These are phyloP conservation scores for Thielaviopsis musarum DNA, from an alignment of 2,329 filamentous ascomycete species.

Conservation along the genomic window DNA sequence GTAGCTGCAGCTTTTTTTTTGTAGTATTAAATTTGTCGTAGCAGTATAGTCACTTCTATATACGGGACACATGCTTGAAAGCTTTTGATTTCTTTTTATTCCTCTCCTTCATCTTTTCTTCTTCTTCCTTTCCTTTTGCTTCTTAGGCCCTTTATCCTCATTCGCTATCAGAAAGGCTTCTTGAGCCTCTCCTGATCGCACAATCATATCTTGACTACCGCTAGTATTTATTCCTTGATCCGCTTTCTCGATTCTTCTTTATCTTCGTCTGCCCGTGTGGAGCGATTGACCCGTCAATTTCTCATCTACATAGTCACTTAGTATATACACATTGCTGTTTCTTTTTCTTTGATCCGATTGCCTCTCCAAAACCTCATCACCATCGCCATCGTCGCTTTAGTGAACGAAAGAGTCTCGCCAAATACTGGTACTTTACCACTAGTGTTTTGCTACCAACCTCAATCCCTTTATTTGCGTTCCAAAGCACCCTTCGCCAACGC, in stretches of 20 bases:
- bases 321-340: background rate
- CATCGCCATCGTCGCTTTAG: background rate
- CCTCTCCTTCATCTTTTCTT: background rate
- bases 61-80: background rate
- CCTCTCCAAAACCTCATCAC: background rate
- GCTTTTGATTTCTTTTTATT: background rate
- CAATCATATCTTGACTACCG: background rate
- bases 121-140: background rate
- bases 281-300: background rate
- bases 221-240: background rate
- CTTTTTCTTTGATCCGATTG: background rate
- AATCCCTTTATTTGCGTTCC: background rate
- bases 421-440: background rate
- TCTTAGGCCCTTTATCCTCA: background rate
- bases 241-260: background rate
- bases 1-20: background rate
- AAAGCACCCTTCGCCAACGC: background rate
- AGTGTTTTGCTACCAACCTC: background rate
- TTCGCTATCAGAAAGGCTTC: slow-evolving; percentile 1
- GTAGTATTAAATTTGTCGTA: background rate
- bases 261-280: background rate
- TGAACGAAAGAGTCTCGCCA: background rate
- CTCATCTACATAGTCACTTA: background rate
- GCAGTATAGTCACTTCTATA: background rate
- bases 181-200: slow-evolving; percentile 1